These are phyloP conservation scores for Iris macrosiphon DNA, from an alignment of 106 monocot species.

Conservation along the genomic window DNA sequence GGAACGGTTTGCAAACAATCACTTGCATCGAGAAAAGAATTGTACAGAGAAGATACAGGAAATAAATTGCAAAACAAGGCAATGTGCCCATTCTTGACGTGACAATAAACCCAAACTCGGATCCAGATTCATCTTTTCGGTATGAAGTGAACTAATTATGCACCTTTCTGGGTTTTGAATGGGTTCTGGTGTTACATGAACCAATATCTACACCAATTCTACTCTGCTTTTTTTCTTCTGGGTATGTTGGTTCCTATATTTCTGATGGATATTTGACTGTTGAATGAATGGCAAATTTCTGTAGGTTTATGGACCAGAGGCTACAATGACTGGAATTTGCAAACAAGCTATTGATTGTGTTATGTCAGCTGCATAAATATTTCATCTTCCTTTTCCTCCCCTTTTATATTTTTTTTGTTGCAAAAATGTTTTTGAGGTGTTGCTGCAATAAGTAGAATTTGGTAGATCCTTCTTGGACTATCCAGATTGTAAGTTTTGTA, in stretches of 20 bases:
- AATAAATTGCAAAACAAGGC: too few species aligned
- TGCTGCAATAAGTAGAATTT: too few species aligned
- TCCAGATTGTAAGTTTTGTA: too few species aligned
- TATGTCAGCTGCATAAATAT: conserved; percentile 47
- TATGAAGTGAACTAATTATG: not conserved
- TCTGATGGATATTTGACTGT: conserved; percentile 31
- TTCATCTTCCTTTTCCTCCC: not conserved
- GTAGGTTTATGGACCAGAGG: too few species aligned
- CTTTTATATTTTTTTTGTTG: not conserved
- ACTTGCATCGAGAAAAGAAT: too few species aligned
- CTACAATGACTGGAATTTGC: conserved; percentile 90
- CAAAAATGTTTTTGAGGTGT: too few species aligned
- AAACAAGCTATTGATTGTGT: conserved; percentile 83
- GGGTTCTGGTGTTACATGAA: not conserved
- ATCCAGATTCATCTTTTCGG: not conserved
- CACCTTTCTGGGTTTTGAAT: not conserved
- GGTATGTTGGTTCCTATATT: not conserved
- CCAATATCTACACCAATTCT: not conserved
- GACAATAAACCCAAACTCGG: too few species aligned
- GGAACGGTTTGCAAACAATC: too few species aligned
- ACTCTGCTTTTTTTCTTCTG: not conserved
- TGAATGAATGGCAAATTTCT: conserved; percentile 82
- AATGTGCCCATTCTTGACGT: too few species aligned
- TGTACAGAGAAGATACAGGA: too few species aligned
- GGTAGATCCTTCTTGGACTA: too few species aligned